Conservation (phyloP, 2,329 filamentous ascomycete genomes). For the Endoconidiophora polonica region DNA sequence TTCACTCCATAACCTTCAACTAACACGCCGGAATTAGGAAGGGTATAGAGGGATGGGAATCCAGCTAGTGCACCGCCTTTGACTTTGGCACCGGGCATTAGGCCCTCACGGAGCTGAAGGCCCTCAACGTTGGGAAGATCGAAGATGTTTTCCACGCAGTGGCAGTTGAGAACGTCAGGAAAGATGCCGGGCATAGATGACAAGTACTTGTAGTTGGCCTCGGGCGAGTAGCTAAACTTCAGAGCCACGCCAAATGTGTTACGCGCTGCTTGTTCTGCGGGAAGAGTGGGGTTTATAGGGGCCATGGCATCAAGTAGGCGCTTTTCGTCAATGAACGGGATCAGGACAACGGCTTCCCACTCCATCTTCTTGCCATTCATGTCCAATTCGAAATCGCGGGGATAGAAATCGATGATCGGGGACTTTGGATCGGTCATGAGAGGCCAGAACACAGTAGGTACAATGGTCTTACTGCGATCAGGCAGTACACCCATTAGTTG, state of each 20-base stretch:
- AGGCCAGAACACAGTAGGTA: slow-evolving; percentile 70
- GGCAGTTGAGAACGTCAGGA: slow-evolving; percentile 72
- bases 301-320: slow-evolving; percentile 73
- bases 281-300: slow-evolving; percentile 63
- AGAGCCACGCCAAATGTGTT: slow-evolving; percentile 86
- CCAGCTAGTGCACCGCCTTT: slow-evolving; percentile 74
- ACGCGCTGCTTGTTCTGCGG: slow-evolving; percentile 58
- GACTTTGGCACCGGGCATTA: slow-evolving; percentile 71
- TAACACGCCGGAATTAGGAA: slow-evolving; percentile 67
- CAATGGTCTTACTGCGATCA: slow-evolving; percentile 93
- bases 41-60: slow-evolving; percentile 75
- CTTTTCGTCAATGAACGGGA: slow-evolving; percentile 92
- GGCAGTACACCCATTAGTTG: slow-evolving; percentile 97
- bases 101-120: slow-evolving; percentile 64
- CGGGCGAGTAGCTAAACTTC: slow-evolving; percentile 75
- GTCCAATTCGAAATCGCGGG: slow-evolving; percentile 87
- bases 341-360: slow-evolving; percentile 98
- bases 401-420: slow-evolving; percentile 95
- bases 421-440: slow-evolving; percentile 84
- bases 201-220: slow-evolving; percentile 66
- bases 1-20: slow-evolving; percentile 64
- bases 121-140: slow-evolving; percentile 88
- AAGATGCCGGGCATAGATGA: slow-evolving; percentile 82
- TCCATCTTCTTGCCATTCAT: slow-evolving; percentile 99
- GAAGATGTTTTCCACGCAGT: slow-evolving; percentile 89